phyloP scores from a whole-genome alignment of 495 filamentous ascomycete genomes.

The Penicillium simplicissimum region DNA sequence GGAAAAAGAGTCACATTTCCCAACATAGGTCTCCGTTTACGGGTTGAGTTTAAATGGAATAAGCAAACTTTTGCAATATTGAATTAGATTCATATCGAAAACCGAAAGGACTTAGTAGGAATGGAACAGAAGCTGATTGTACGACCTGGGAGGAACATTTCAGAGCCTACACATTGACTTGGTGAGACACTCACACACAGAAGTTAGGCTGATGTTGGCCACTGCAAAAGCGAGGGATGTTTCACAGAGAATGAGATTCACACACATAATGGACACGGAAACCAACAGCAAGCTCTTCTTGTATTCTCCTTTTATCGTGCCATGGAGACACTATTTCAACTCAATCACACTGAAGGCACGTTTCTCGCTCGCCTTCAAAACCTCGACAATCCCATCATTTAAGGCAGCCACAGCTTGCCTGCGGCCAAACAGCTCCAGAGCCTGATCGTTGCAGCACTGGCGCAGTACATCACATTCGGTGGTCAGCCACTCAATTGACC shows the following conservation, averaged over 20 bases:
- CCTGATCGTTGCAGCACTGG: not conserved
- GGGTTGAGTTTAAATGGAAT: not conserved
- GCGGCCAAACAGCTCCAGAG: not conserved
- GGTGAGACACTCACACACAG: not conserved
- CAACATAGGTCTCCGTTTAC: not conserved
- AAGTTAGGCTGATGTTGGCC: not conserved
- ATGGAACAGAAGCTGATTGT: not conserved
- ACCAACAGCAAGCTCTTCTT: not conserved
- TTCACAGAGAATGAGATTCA: not conserved
- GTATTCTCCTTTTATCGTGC: not conserved
- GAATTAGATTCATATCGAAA: not conserved
- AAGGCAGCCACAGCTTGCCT: not conserved
- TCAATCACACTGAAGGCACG: not conserved
- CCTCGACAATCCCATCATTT: not conserved
- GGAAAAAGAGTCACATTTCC: not conserved
- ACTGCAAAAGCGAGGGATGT: not conserved
- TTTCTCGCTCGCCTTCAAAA: not conserved
- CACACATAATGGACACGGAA: not conserved
- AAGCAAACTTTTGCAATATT: not conserved
- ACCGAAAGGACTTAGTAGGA: not conserved
- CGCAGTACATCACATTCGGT: not conserved
- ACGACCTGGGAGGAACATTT: not conserved
- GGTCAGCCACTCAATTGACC: not conserved
- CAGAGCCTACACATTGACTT: not conserved
- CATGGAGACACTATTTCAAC: not conserved